phyloP scores from a whole-genome alignment of 441 rosid species.

The Populus hybrid region DNA sequence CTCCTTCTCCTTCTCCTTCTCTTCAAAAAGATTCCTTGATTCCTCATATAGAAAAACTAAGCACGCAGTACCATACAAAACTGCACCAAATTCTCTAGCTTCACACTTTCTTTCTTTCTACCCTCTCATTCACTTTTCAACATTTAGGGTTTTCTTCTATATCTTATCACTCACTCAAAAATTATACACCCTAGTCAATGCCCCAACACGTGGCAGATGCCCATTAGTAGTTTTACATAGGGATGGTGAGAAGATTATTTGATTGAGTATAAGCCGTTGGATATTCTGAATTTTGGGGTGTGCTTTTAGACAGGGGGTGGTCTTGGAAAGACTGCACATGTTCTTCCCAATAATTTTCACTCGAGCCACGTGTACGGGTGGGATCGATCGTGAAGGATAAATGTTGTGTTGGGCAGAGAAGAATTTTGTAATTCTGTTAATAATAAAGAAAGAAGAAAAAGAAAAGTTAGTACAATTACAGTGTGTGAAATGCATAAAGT shows the following conservation, averaged over 20 bases:
- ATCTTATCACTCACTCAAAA: neutral
- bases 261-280: neutral
- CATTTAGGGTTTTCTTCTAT: conserved; percentile 9
- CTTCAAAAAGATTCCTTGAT: conserved; percentile 41
- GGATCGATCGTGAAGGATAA: conserved; percentile 12
- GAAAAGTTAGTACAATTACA: neutral
- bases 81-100: conserved; percentile 9
- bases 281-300: neutral
- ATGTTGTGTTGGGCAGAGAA: neutral
- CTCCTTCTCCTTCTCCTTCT: neutral
- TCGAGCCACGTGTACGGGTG: conserved; percentile 19
- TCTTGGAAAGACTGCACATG: neutral
- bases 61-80: neutral
- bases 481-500: no score
- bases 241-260: neutral
- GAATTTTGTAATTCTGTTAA: neutral
- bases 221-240: neutral
- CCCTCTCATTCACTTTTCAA: conserved; percentile 28
- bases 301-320: neutral
- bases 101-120: neutral
- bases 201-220: conserved; percentile 9
- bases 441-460: neutral
- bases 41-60: conserved; percentile 32
- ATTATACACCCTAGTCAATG: neutral
- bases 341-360: conserved; percentile 10